These are phyloP conservation scores for Saxispiralis lemnorum DNA, from an alignment of 495 filamentous ascomycete species.

Conservation along the genomic window DNA sequence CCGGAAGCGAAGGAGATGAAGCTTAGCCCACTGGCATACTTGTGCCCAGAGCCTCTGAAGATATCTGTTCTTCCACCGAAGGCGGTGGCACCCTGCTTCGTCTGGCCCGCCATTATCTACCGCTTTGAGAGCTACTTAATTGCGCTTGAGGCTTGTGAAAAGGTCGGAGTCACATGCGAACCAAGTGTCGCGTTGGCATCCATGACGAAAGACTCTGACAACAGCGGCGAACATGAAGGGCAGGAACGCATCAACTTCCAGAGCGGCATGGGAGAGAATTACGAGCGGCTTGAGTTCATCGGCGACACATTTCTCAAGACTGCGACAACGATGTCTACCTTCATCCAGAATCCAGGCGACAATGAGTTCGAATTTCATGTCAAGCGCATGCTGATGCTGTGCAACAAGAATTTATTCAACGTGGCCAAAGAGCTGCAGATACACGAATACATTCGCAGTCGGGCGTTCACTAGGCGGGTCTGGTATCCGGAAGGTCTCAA, in stretches of 20 bases:
- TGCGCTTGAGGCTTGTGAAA: conserved; percentile 50
- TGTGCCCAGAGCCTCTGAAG: conserved; percentile 46
- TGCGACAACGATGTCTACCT: conserved; percentile 78
- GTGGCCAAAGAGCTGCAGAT: conserved; percentile 49
- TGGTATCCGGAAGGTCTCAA: conserved; percentile 75
- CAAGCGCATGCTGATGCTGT: conserved; percentile 74
- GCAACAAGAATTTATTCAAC: conserved; percentile 78
- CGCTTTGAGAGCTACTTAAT: conserved; percentile 70
- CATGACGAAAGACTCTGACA: conserved; percentile 87
- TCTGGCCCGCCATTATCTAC: conserved; percentile 69
- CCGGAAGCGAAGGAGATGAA: conserved; percentile 26
- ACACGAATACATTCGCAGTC: conserved; percentile 56
- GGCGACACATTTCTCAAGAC: conserved; percentile 93
- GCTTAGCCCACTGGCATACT: conserved; percentile 17
- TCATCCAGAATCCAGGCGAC: conserved; percentile 52
- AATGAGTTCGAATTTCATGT: conserved; percentile 83
- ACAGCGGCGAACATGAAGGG: conserved; percentile 54
- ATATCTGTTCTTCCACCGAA: conserved; percentile 58
- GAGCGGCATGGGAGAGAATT: conserved; percentile 87
- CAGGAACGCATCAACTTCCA: conserved; percentile 54
- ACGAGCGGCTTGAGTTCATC: conserved; percentile 86
- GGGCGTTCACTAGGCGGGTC: conserved; percentile 54
- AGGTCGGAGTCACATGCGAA: conserved; percentile 40
- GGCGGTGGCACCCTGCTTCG: conserved; percentile 47
- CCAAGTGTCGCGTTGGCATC: conserved; percentile 68